A percentile compares a stretch with the other conserved stretches of the same genome.
Conservation (phyloP, 805 yeast genomes). For the Groenewaldozyma tartarivorans region DNA sequence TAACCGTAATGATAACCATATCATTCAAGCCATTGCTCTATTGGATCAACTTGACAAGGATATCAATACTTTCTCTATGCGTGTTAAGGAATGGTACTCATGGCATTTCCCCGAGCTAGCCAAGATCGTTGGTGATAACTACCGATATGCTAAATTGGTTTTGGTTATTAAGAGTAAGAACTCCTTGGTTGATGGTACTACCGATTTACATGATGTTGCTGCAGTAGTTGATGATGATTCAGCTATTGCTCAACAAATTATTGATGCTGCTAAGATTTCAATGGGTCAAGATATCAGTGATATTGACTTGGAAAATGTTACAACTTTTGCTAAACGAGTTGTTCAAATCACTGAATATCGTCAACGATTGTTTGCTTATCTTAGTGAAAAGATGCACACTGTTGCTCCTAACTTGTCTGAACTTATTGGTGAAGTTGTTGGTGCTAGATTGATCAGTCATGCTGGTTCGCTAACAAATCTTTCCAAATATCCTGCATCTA, state of each 20-base stretch:
- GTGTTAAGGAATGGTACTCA: constrained; percentile 97
- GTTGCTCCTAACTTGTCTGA: constrained; percentile 97
- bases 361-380: constrained; percentile 68
- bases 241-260: constrained; percentile 80
- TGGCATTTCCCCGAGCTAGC: constrained; percentile 99
- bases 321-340: constrained; percentile 87
- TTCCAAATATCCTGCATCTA: constrained; percentile 97
- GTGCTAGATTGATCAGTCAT: constrained; percentile 96
- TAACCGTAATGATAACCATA: constrained; percentile 97
- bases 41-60: constrained; percentile 97
- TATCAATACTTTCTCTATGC: constrained; percentile 93
- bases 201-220: constrained; percentile 66
- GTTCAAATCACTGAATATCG: constrained; percentile 89
- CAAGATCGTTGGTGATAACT: constrained; percentile 82
- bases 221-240: constrained; percentile 87
- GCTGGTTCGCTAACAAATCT: constrained; percentile 96
- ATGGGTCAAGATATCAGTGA: constrained; percentile 99
- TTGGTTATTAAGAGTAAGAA: constrained; percentile 81
- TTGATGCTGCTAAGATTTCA: constrained; percentile 91
- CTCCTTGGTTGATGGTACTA: constrained; percentile 41
- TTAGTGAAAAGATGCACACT: constrained; percentile 91
- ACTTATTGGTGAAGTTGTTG: constrained; percentile 96
- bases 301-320: constrained; percentile 85
- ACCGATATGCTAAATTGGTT: constrained; percentile 73
- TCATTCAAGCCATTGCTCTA: constrained; percentile 96